Base-by-base conservation (phyloP, 129 eudicot species). In the Cynara cardunculus region DNA sequence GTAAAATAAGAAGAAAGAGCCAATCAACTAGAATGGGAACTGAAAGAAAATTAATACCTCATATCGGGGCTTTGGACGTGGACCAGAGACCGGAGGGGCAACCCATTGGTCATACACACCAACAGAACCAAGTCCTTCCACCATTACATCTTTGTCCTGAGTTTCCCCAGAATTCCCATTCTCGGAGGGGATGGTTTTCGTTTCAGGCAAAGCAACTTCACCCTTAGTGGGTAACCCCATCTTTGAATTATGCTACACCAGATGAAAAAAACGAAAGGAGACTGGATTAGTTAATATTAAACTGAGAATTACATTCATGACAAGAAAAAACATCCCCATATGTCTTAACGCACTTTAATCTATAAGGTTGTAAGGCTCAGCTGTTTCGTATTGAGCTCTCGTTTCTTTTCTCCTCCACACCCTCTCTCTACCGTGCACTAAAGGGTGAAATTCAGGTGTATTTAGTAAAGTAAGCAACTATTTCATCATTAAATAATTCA, bases 51-150 rank as follows among this genome's bases (percentile, higher is more conserved):
- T 5, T 18, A 68, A 37, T 81, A 96, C 99, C 98, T 96, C 97
- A 68, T 96, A 96, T 84, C 99, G 92, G 41, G 95, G 89, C 88
- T 89, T 96, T 59, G 99, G 99, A 35, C 88, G 91, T 76, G 88
- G 87, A 79, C 98, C 98, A 68, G 91, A 86, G 67, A 91, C 85
- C 9, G 87, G 84, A 77, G 98, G 99, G 77, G 88, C 84, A 75
- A 93, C 93, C 99, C 99, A 96, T 84, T 96, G 98, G 84, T 96
- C 99, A 88, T 92, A 96, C 25, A 96, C 89, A 82, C 82, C 72
- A 78, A 96, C 89, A 70, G 82, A 87, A 81, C 87, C 89, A 80
- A 71, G 76, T 46, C 92, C 98, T 81, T 92, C 98, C 74, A 89
- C 81, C 73, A 91, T 83, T 87, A 91, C 85, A 92, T 89, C 98